phyloP scores from a whole-genome alignment of 495 filamentous ascomycete species.

The Schizothecium vesticola region DNA sequence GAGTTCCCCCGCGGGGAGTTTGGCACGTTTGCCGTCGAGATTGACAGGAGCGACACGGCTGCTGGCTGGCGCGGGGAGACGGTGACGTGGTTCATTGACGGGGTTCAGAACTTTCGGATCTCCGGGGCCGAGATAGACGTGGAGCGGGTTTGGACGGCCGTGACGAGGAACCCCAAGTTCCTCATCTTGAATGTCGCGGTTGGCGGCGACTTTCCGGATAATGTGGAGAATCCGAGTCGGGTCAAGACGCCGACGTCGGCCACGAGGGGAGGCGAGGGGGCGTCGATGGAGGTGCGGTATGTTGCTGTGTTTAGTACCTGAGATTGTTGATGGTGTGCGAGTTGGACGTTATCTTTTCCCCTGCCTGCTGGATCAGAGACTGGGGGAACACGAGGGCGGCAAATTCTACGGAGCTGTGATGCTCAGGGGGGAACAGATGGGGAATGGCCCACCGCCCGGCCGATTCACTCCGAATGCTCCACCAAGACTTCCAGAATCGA shows the following conservation, averaged over 20 bases:
- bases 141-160: conserved; percentile 32
- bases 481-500: neutral
- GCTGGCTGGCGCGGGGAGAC: conserved; percentile 36
- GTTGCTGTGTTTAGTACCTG: conserved; percentile 16
- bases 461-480: neutral
- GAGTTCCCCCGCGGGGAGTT: conserved; percentile 30
- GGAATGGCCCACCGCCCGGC: neutral
- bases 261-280: conserved; percentile 7
- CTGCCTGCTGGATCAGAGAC: neutral
- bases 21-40: conserved; percentile 37
- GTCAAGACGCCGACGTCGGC: conserved; percentile 10
- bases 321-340: neutral
- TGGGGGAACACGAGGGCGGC: neutral
- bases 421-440: too few species aligned
- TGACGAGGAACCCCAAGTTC: conserved; percentile 32
- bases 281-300: conserved; percentile 18
- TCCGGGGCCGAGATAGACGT: conserved; percentile 31
- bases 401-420: neutral
- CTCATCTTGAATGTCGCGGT: conserved; percentile 45
- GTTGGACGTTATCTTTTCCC: too few species aligned
- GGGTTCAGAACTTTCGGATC: conserved; percentile 7
- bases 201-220: conserved; percentile 31
- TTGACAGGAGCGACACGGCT: conserved; percentile 29
- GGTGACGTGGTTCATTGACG: conserved; percentile 41
- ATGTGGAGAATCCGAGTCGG: conserved; percentile 2